Conservation (phyloP, 1,284 basidiomycete genomes). For the Limonomyces culmigenus region DNA sequence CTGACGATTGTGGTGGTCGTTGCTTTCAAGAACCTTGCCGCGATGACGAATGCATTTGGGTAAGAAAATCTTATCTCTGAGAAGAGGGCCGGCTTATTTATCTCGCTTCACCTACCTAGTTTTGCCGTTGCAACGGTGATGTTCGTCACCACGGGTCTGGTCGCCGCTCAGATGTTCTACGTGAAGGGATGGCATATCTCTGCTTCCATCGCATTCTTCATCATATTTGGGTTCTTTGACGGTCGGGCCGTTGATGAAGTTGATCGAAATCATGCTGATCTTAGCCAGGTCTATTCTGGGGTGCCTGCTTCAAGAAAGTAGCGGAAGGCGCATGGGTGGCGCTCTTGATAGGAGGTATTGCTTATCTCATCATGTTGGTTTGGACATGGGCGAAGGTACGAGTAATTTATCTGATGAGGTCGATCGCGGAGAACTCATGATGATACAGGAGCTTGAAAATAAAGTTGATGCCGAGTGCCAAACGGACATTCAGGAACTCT, state of each 20-base stretch:
- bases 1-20: slow-evolving; percentile 37
- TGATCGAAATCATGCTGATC: neutral
- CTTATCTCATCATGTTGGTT: slow-evolving; percentile 31
- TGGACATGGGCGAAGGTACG: slow-evolving; percentile 51
- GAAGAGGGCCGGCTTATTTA: neutral
- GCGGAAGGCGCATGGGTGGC: slow-evolving; percentile 50
- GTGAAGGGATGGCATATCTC: slow-evolving; percentile 32
- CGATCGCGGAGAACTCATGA: too few relatives aligned
- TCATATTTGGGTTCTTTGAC: slow-evolving; percentile 45
- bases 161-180: slow-evolving; percentile 38
- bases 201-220: slow-evolving; percentile 29
- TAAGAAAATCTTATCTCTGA: slow-evolving; percentile 8
- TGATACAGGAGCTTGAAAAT: too few relatives aligned
- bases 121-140: slow-evolving; percentile 50
- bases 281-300: slow-evolving; percentile 35
- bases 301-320: slow-evolving; percentile 40
- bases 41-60: slow-evolving; percentile 35
- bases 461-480: too few relatives aligned
- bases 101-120: slow-evolving; percentile 8
- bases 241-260: slow-evolving; percentile 10
- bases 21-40: slow-evolving; percentile 32
- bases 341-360: slow-evolving; percentile 31
- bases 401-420: too few relatives aligned
- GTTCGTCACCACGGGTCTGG: slow-evolving; percentile 37
- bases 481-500: too few relatives aligned